These are phyloP conservation scores for Calycina marina DNA, from an alignment of 2,329 filamentous ascomycete species.

Conservation along the genomic window DNA sequence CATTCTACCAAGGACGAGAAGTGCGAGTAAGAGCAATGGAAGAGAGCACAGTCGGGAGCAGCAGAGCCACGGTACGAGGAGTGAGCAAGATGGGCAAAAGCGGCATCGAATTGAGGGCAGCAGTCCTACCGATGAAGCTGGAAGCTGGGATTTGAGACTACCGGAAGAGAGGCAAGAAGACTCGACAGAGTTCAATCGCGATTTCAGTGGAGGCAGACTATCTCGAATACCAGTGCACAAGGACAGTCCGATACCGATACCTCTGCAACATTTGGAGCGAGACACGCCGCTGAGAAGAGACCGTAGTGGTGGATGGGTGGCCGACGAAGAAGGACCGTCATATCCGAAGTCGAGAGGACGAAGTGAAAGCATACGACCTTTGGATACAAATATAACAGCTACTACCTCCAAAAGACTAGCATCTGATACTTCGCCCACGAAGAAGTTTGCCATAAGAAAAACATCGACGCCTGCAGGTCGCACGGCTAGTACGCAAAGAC, in stretches of 20 bases:
- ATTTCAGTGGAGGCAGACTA: slow-evolving; percentile 37
- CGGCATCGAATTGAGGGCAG: slow-evolving; percentile 22
- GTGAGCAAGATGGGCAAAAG: slow-evolving; percentile 26
- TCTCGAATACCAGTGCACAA: slow-evolving; percentile 84
- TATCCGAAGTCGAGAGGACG: slow-evolving; percentile 51
- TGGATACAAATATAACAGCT: slow-evolving; percentile 34
- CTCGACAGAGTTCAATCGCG: slow-evolving; percentile 35
- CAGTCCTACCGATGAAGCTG: slow-evolving; percentile 18
- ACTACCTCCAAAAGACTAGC: slow-evolving; percentile 20
- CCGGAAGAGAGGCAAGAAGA: slow-evolving; percentile 64
- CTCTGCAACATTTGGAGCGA: slow-evolving; percentile 56
- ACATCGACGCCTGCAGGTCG: slow-evolving; percentile 18
- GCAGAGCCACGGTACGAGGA: slow-evolving; percentile 17
- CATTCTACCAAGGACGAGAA: slow-evolving; percentile 37
- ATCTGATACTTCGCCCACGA: slow-evolving; percentile 39
- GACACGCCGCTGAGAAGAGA: slow-evolving; percentile 53
- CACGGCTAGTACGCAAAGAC: slow-evolving; percentile 24
- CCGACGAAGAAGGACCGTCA: slow-evolving; percentile 43
- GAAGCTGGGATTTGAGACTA: slow-evolving; percentile 57
- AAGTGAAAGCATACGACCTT: slow-evolving; percentile 49
- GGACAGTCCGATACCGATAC: slow-evolving; percentile 61
- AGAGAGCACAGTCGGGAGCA: slow-evolving; percentile 26
- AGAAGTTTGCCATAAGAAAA: slow-evolving; percentile 23
- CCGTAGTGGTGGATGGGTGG: slow-evolving; percentile 34
- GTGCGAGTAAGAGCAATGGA: slow-evolving; percentile 32